phyloP scores from a whole-genome alignment of 1,284 basidiomycete genomes.

The Leccinum angustisporum region DNA sequence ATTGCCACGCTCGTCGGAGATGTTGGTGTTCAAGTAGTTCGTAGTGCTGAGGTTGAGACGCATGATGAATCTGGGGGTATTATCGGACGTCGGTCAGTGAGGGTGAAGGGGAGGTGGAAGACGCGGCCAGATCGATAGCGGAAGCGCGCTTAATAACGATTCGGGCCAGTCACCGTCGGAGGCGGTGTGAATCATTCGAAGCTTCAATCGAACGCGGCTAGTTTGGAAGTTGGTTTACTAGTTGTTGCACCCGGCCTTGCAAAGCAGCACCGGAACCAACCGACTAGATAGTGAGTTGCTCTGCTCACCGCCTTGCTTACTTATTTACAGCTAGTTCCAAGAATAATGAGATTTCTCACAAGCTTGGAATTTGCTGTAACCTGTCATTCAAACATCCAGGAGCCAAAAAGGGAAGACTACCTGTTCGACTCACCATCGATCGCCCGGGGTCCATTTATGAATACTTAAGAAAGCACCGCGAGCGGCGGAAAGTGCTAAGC shows the following conservation, averaged over 20 bases:
- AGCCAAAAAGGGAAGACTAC: not conserved
- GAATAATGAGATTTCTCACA: not conserved
- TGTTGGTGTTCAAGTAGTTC: conserved; percentile 24
- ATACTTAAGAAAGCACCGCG: not conserved
- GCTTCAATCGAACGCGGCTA: not conserved
- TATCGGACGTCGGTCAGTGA: not conserved
- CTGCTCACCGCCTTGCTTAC: not conserved
- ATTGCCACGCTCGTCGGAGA: conserved; percentile 25
- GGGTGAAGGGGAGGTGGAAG: not conserved
- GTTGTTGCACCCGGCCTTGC: not conserved
- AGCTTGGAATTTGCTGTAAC: not conserved
- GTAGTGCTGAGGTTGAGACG: conserved; percentile 22
- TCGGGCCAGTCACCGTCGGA: not conserved
- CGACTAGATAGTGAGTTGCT: not conserved
- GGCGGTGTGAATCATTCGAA: not conserved
- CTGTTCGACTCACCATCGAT: not conserved
- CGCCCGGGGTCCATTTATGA: not conserved
- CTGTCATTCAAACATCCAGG: not conserved
- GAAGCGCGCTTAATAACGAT: not conserved
- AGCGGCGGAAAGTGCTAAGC: not conserved
- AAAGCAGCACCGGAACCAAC: not conserved
- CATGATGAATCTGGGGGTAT: conserved; percentile 8
- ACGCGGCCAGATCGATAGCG: not conserved
- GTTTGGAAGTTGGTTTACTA: not conserved
- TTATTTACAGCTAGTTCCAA: not conserved